Conservation (phyloP, 1,284 basidiomycete species). For the Leccinum cinnamomeum region DNA sequence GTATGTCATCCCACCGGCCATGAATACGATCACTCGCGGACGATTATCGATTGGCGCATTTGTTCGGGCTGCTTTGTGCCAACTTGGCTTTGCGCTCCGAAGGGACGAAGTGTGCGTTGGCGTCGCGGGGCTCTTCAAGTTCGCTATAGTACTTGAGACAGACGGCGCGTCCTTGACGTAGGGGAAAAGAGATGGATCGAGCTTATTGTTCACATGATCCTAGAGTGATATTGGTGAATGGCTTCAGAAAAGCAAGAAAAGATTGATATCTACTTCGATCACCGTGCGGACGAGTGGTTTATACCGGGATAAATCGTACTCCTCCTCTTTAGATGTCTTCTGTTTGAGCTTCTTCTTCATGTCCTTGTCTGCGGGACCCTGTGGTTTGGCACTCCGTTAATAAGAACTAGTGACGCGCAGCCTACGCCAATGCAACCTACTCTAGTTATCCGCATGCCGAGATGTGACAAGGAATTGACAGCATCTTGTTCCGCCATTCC, state of each 20-base stretch:
- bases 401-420: not conserved
- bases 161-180: constrained; percentile 88
- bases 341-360: constrained; percentile 81
- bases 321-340: constrained; percentile 73
- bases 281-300: constrained; percentile 86
- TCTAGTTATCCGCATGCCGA: constrained; percentile 85
- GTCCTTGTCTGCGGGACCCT: constrained; percentile 74
- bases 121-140: constrained; percentile 40
- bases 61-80: constrained; percentile 72
- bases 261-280: constrained; percentile 59
- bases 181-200: constrained; percentile 84
- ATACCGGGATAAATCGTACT: constrained; percentile 95
- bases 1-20: constrained; percentile 96
- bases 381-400: constrained; percentile 1
- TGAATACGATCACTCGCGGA: constrained; percentile 87
- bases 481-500: constrained; percentile 91
- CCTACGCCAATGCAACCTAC: constrained; percentile 44
- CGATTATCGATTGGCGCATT: constrained; percentile 57
- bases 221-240: constrained; percentile 33
- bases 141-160: constrained; percentile 45
- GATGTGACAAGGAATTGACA: constrained; percentile 81
- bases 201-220: constrained; percentile 80
- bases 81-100: constrained; percentile 81
- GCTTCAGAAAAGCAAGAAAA: not conserved
- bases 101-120: constrained; percentile 69